Evolutionary conservation across 495 filamentous ascomycete genomes (phyloP), one percentile per base, ranked within the genome.

Genomic region (Hamigera avellanea): DNA sequence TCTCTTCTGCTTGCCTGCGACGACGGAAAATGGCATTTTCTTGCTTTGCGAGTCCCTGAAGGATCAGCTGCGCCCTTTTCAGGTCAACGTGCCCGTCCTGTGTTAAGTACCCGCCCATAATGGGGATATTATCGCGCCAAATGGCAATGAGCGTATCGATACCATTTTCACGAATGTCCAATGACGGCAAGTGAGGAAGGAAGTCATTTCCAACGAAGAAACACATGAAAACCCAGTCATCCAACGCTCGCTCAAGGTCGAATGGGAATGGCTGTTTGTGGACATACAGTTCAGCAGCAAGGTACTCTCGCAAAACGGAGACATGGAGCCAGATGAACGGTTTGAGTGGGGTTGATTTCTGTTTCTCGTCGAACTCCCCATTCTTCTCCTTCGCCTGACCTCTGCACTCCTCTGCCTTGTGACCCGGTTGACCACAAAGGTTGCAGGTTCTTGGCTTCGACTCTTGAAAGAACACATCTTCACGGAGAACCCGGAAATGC

Each of bases 161-260:
- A 18, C 89, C 93, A 54, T 94, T 81, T 49, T 99, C 91, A 44
- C 89, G 76, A 54, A 99, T 96, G 57, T 96, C 91, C 39, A 99
- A 70, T 53, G 87, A 93, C 15, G 91, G 91, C 39, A 99, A 63
- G 67, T 99, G 91, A 31, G 91, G 91, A 46, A 99, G 66, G 64
- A 99, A 99, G 67, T 99, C 93, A 56, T 99, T 99, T 46, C 91
- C 91, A 40, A 99, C 91, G 55, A 99, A 99, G 62, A 93, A 99
- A 66, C 91, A 99, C 89, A 99, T 95, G 59, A 99, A 99, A 12
- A 99, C 86, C 91, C 93, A 96, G 58, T 99, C 91, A 64, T 99
- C 91, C 37, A 99, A 68, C n/a, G 93, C 91, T 45, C 91, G 74
- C 54, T 99, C 91, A 19, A 95, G 66, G 56, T 99, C 86, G 50